Evolutionary conservation across 345 rosid genomes (phyloP), one percentile per base, ranked within the genome.

Genomic region (Aquilaria malaccensis): DNA sequence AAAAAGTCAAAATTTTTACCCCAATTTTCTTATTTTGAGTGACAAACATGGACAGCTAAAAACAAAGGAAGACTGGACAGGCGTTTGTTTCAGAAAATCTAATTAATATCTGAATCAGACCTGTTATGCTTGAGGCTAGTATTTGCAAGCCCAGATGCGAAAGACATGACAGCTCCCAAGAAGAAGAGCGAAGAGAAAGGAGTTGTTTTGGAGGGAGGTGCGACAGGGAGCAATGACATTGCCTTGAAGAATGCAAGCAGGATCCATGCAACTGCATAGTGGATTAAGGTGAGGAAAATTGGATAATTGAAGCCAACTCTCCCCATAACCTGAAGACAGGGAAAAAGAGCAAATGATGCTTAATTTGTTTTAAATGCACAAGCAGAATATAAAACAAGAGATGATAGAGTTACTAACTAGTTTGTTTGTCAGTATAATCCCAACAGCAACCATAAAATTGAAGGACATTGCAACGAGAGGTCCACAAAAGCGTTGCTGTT

Each of bases 91-190:
- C 10, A 6, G 11, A 47, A 30, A 64, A 56, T 47, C 64, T 29
- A 15, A 14, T 47, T 13, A 11, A 50, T 46, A 2, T 52, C 50
- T 6, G 55, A 30, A 52, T 32, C 10, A 69, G 56, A 85, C 98
- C 96, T 93, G 83, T 94, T 90, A 66, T 80, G 80, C 63, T 88
- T 83, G 37, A 94, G 87, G 72, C 99, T 90, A 60, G 92, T 88
- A 63, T 94, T 94, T 65, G 97, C 95, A 22, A 94, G 93, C 60
- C 99, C 96, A 11, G 97, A 86, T 57, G 99, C 94, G 6, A 94
- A 94, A 37, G 99, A 85, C 97, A 94, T 94, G 63, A 90, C 85
- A 48, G 78, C 89, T 1, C 97, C 97, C 59, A 90, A 78, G 15
- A 80, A 68, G 73, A 90, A 88, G 4, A 94, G 75, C 13, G 97